phyloP scores from a whole-genome alignment of 2,329 filamentous ascomycete species.

The Alternaria gaisen region DNA sequence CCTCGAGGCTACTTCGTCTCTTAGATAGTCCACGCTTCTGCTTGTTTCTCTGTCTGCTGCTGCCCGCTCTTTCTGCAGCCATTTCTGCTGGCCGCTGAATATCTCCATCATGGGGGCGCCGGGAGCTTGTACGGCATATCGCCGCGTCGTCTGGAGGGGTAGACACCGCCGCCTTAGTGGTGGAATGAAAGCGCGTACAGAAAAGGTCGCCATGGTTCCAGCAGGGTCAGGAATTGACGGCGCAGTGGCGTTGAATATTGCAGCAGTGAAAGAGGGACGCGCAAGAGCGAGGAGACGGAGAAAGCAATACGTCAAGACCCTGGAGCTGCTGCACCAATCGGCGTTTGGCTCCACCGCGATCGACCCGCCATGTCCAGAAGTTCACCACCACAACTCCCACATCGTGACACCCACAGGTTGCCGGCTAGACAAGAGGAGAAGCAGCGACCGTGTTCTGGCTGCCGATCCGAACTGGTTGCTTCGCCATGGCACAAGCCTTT shows the following conservation, averaged over 20 bases:
- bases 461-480: background rate
- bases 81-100: constrained; percentile 89
- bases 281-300: background rate
- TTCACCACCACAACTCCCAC: constrained; percentile 15
- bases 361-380: constrained; percentile 7
- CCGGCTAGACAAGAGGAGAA: constrained; percentile 4
- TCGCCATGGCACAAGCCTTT: constrained; percentile 63
- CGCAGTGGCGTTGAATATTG: background rate
- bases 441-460: background rate
- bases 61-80: constrained; percentile 88
- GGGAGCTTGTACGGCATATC: constrained; percentile 80
- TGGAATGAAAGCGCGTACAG: constrained; percentile 49
- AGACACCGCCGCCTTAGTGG: constrained; percentile 39
- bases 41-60: constrained; percentile 74
- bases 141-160: constrained; percentile 50
- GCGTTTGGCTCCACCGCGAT: constrained; percentile 21
- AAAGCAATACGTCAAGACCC: constrained; percentile 21
- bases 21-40: constrained; percentile 87
- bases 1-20: constrained; percentile 87
- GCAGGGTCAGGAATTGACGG: background rate
- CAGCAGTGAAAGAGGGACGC: background rate
- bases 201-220: constrained; percentile 42
- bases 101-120: constrained; percentile 84
- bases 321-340: constrained; percentile 16
- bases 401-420: background rate